Evolutionary conservation across 2,329 filamentous ascomycete species (phyloP), one percentile per base, ranked within the genome.

Genomic region (Trichophyton simii): DNA sequence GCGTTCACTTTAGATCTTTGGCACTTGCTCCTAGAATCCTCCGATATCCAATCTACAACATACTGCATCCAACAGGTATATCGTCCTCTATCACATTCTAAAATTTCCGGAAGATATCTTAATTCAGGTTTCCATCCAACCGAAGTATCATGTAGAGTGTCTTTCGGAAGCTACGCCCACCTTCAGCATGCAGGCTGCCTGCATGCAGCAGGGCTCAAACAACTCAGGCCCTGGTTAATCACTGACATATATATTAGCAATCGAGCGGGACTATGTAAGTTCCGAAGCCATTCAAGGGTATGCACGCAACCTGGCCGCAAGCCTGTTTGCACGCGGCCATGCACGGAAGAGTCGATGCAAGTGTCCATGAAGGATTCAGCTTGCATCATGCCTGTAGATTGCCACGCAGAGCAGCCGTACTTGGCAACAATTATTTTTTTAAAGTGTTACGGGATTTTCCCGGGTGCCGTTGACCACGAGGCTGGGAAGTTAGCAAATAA

Each of bases 321-420:
- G 31, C 18, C 18, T 59, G 41, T 13, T 59, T 31, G 4, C 57
- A 31, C 25, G 57, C 41, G 36, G 57, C 38, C 41, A 59, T 22
- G 57, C 36, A 59, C 15, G 22, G 38, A 38, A 46, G 22, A 46
- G 57, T 38, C 46, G 22, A 59, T 22, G 57, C 57, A 59, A 42
- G n/a, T 44, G 31, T 13, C 22, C 6, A 36, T 15, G 41, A 59
- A 59, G 41, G 46, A 52, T 52, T 52, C 11, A 52, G 22, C 46
- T 48, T 9, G 9, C 20, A 25, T 48, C 20, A 52, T 25, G 46
- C 11, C 22, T 25, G 11, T 25, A 2, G 20, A 52, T 52, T 25
- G 22, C 9, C 46, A 25, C 13, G 46, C 46, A 52, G 46, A 44
- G 13, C 44, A 48, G n/a, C 20, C 3, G 20, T 15, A 13, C 46